These are phyloP conservation scores for Physcia stellaris DNA, from an alignment of 495 filamentous ascomycete species.

Conservation along the genomic window DNA sequence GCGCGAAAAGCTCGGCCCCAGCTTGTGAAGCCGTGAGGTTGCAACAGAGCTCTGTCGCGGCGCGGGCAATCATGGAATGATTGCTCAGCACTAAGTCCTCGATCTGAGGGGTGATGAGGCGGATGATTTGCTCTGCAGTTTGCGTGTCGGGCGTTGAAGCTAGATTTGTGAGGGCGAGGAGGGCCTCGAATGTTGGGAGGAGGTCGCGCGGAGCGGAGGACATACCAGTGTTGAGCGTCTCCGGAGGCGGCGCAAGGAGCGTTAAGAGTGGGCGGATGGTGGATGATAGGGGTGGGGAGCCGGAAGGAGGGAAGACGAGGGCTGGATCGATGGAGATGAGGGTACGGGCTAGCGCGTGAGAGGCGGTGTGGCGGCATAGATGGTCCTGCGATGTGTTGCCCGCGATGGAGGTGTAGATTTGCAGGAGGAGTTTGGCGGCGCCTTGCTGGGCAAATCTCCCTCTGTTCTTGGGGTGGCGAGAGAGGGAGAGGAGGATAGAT, in stretches of 20 bases:
- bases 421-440: conserved; percentile 69
- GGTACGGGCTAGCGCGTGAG: conserved; percentile 83
- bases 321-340: conserved; percentile 78
- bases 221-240: conserved; percentile 38
- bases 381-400: conserved; percentile 23
- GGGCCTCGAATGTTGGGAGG: conserved; percentile 77
- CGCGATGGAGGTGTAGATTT: conserved; percentile 45
- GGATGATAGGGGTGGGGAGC: conserved; percentile 55
- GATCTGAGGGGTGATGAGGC: conserved; percentile 52
- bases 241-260: conserved; percentile 40
- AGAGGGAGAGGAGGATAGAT: conserved; percentile 63
- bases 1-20: conserved; percentile 62
- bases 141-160: conserved; percentile 62
- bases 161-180: conserved; percentile 87
- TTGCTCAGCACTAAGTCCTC: conserved; percentile 72
- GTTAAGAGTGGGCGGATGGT: conserved; percentile 66
- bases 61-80: conserved; percentile 65
- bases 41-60: conserved; percentile 78
- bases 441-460: conserved; percentile 81
- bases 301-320: conserved; percentile 69
- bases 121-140: conserved; percentile 56
- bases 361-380: conserved; percentile 44
- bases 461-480: conserved; percentile 54
- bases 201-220: conserved; percentile 68
- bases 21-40: conserved; percentile 74